Evolutionary conservation across 2,329 filamentous ascomycete genomes (phyloP).

Genomic region (Pseudogymnoascus sp.): DNA sequence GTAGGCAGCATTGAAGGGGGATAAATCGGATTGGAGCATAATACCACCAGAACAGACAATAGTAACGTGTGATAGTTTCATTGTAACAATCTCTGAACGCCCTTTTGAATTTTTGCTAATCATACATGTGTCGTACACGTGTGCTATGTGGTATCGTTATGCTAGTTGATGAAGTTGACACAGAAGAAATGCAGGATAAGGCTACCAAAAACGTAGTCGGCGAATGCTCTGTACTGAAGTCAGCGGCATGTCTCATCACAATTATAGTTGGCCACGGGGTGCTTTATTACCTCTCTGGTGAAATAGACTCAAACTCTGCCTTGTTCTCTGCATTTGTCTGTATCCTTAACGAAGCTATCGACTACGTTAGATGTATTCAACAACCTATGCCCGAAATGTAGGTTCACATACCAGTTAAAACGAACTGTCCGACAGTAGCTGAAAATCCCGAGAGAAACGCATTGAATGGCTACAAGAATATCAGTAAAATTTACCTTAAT

Average conservation of each 20-base stretch:
- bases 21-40: not conserved
- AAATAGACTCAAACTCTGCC: constrained; percentile 66
- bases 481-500: constrained; percentile 12
- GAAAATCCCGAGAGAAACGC: constrained; percentile 94
- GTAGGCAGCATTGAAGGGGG: not conserved
- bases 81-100: constrained; percentile 13
- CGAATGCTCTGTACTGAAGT: constrained; percentile 64
- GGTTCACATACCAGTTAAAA: constrained; percentile 66
- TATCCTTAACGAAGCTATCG: constrained; percentile 67
- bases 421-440: constrained; percentile 93
- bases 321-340: constrained; percentile 84
- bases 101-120: constrained; percentile 3
- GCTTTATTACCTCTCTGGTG: constrained; percentile 63
- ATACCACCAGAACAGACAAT: not conserved
- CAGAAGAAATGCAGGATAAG: constrained; percentile 97
- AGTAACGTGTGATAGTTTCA: not conserved
- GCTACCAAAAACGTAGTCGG: constrained; percentile 92
- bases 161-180: constrained; percentile 97
- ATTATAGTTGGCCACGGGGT: not conserved
- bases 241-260: constrained; percentile 13
- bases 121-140: constrained; percentile 8
- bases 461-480: constrained; percentile 76
- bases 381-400: not conserved
- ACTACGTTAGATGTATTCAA: not conserved
- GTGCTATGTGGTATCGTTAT: constrained; percentile 14